phyloP scores from a whole-genome alignment of 768 basidiomycete genomes.

The Naematelia encephala region DNA sequence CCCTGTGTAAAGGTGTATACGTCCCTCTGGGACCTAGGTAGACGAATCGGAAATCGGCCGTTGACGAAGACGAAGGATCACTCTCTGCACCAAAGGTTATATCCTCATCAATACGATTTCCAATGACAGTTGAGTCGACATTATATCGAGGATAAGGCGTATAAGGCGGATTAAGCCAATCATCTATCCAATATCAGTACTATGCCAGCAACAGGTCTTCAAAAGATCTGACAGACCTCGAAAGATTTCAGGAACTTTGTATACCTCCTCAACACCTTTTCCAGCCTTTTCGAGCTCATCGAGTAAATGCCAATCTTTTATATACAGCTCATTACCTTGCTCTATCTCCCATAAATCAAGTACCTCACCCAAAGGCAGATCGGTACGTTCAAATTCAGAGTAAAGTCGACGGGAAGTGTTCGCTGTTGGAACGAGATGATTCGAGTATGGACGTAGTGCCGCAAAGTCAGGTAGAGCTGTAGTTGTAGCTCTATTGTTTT shows the following conservation, averaged over 20 bases:
- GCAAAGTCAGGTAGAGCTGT: constrained; percentile 23
- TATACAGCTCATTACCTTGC: constrained; percentile 29
- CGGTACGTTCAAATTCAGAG: constrained; percentile 45
- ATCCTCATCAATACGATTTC: too few species aligned
- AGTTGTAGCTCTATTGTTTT: neutral
- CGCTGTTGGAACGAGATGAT: constrained; percentile 44
- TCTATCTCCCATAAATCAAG: constrained; percentile 44
- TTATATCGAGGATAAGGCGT: constrained; percentile 4
- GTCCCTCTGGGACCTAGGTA: constrained; percentile 48
- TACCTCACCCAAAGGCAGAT: constrained; percentile 39
- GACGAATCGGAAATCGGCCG: constrained; percentile 43
- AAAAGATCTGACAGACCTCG: constrained; percentile 30
- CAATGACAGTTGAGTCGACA: neutral
- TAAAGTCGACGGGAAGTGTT: constrained; percentile 33
- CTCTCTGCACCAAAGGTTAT: neutral
- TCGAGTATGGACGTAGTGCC: constrained; percentile 28
- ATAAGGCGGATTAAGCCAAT: constrained; percentile 46
- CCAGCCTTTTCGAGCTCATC: constrained; percentile 36
- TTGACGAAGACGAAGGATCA: neutral
- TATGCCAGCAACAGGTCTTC: neutral
- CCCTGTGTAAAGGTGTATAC: constrained; percentile 49
- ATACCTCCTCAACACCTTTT: constrained; percentile 33
- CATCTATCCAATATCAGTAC: constrained; percentile 22
- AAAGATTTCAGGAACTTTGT: constrained; percentile 42
- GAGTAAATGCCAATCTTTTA: constrained; percentile 51